Evolutionary conservation across 306 rosid genomes (phyloP).

Genomic region (Medicago lupulina): DNA sequence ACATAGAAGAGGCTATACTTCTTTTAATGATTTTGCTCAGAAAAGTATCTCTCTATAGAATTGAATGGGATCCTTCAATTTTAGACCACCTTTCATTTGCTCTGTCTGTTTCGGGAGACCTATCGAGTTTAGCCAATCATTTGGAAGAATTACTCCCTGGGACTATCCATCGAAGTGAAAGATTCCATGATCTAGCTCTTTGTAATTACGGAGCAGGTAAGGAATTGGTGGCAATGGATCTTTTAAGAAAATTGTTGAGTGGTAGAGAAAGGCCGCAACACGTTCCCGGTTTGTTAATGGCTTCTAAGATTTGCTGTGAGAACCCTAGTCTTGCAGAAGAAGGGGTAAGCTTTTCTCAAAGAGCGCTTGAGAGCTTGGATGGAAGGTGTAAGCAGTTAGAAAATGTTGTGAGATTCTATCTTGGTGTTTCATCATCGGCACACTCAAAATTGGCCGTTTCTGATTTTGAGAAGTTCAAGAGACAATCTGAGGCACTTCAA

Average conservation of each 20-base stretch:
- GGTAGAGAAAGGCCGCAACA: conserved; percentile 58
- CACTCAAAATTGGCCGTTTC: conserved; percentile 63
- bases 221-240: conserved; percentile 67
- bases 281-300: conserved; percentile 73
- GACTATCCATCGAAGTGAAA: conserved; percentile 60
- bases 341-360: conserved; percentile 59
- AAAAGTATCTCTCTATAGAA: conserved; percentile 68
- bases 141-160: conserved; percentile 81
- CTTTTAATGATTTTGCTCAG: conserved; percentile 80
- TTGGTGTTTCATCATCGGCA: conserved; percentile 77
- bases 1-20: conserved; percentile 94
- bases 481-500: conserved; percentile 72
- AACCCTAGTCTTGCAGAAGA: conserved; percentile 60
- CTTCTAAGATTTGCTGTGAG: conserved; percentile 85
- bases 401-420: conserved; percentile 59
- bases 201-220: conserved; percentile 81
- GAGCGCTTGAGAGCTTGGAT: conserved; percentile 58
- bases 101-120: conserved; percentile 79
- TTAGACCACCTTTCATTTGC: conserved; percentile 91
- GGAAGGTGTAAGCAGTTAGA: conserved; percentile 64
- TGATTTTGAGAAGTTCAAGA: conserved; percentile 68
- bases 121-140: conserved; percentile 75
- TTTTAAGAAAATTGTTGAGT: conserved; percentile 70
- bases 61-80: conserved; percentile 96
- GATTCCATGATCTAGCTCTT: conserved; percentile 62